A percentile compares a stretch with the other conserved stretches of the same genome.
phyloP scores from a whole-genome alignment of 164 flowering plant species.

The Brasenia schreberi region DNA sequence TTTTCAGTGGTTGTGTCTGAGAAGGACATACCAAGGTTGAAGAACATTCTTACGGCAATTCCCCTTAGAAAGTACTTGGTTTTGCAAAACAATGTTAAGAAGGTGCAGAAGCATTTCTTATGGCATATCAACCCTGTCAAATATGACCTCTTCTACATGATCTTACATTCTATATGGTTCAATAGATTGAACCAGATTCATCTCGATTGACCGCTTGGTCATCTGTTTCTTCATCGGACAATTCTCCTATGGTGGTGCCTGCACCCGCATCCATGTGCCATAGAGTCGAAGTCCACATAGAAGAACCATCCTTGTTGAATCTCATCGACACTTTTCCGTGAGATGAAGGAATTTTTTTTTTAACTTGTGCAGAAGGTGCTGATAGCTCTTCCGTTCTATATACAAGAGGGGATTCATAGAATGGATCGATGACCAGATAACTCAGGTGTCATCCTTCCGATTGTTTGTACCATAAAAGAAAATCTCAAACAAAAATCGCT shows the following conservation, averaged over 20 bases:
- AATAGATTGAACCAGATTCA: conserved; percentile 13
- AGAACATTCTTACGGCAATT: conserved; percentile 11
- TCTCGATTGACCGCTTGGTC: neutral
- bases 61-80: conserved; percentile 7
- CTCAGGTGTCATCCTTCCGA: too few relatives aligned
- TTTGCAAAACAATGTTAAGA: conserved; percentile 8
- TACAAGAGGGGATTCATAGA: too few relatives aligned
- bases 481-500: too few relatives aligned
- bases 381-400: too few relatives aligned
- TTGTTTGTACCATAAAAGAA: too few relatives aligned
- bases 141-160: conserved; percentile 16
- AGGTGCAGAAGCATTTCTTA: conserved; percentile 13
- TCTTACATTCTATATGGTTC: conserved; percentile 15
- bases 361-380: too few relatives aligned
- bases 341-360: too few relatives aligned
- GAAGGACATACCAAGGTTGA: conserved; percentile 16
- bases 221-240: neutral
- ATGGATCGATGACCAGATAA: too few relatives aligned
- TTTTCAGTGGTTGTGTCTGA: conserved; percentile 14
- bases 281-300: too few relatives aligned
- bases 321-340: too few relatives aligned
- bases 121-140: conserved; percentile 14
- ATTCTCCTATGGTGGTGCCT: neutral
- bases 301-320: too few relatives aligned
- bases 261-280: too few relatives aligned